Base-by-base conservation (phyloP, 371 early-diverging fungal genomes). In the Lichtheimia ornata region DNA sequence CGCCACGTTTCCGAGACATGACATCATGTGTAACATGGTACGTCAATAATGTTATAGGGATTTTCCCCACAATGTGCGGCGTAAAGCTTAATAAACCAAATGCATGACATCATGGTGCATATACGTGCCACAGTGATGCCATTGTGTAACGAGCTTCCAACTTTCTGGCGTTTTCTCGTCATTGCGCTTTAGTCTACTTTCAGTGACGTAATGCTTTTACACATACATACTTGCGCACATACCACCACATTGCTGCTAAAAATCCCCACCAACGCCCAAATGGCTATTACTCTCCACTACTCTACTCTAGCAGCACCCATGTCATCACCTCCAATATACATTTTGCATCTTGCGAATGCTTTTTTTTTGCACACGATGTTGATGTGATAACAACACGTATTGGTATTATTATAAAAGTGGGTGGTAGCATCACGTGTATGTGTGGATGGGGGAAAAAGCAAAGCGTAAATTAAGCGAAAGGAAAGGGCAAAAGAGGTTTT, bases 1-100 rank as follows among this genome's bases (percentile, higher is more conserved):
- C 22, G 47, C 47, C 47, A 47, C 47, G 47, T 47, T 47, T 47
- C 47, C 6, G 47, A 18, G n/a, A 47, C 47, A 47, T 47, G 47
- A 47, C 47, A 47, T 47, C 47, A 47, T 47, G 47, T 47, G 47
- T 47, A 47, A 47, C 47, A 22, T 47, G 47, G 2, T 18, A 35
- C 35, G 18, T 47, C 47, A 1, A 47, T 47, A n/a, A 47, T 22
- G 47, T 22, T 35, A 35, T 35, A 35, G 11, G 35, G 35, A 35
- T 35, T 17, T 47, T 47, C 47, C 47, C 47, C 47, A 47, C 47
- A 47, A 35, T 47, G 17, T 22, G 22, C 22, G 22, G 5, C 47
- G n/a, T 22, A 47, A 47, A 47, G 47, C n/a, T 18, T 47, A 47
- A 47, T 47, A 35, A 6, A 35, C 9, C 35, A 35, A 35, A 9